These are phyloP conservation scores for Filobasidium uniguttulatum DNA, from an alignment of 1,284 basidiomycete species.

Conservation along the genomic window DNA sequence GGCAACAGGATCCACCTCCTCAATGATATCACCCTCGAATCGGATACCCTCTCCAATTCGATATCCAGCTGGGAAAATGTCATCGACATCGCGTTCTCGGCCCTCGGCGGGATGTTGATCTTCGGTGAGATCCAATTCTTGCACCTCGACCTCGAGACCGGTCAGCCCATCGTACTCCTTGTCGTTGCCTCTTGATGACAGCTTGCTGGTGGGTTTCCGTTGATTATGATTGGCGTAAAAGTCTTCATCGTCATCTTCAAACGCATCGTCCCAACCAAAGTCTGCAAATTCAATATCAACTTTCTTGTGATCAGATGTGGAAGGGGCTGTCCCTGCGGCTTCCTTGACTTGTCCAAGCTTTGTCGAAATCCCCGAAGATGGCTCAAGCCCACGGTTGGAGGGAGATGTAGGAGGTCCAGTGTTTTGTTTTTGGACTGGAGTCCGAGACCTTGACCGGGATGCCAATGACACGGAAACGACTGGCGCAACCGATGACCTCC, in stretches of 20 bases:
- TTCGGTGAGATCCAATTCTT: not conserved
- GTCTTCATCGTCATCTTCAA: conserved; percentile 15
- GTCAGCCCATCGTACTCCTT: not conserved
- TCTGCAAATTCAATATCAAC: conserved; percentile 13
- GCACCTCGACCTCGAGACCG: not conserved
- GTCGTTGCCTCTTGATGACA: not conserved
- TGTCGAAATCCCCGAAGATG: not conserved
- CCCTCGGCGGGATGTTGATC: not conserved
- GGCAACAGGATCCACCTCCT: conserved; percentile 25
- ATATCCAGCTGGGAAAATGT: conserved; percentile 14
- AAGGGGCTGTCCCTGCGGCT: not conserved
- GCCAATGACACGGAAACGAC: conserved; percentile 13
- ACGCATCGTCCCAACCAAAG: conserved; percentile 15
- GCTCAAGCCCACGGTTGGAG: conserved; percentile 3
- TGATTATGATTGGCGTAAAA: not conserved
- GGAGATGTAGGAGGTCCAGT: conserved; percentile 13
- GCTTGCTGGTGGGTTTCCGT: too few species aligned
- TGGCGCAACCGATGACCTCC: conserved; percentile 12
- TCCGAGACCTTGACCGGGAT: conserved; percentile 7
- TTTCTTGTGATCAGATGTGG: not conserved
- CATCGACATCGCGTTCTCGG: not conserved
- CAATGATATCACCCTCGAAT: conserved; percentile 32
- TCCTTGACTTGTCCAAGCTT: conserved; percentile 3
- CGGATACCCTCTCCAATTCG: conserved; percentile 33
- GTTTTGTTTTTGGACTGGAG: conserved; percentile 3